Base-by-base conservation (phyloP, 257 asterid genomes). In the Nicotiana sylvestris region DNA sequence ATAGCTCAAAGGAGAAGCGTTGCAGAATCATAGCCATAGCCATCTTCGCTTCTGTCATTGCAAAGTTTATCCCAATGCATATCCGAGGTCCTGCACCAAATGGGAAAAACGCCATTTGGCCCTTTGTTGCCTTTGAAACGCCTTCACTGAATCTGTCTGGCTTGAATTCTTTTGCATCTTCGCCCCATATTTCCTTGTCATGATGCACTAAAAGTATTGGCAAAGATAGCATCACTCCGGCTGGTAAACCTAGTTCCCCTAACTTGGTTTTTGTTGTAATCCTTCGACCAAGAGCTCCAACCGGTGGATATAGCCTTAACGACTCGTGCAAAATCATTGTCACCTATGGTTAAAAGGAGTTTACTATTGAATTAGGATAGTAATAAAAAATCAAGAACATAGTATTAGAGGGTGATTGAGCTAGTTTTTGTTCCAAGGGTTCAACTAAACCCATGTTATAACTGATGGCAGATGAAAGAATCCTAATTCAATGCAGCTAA, bases 281-380 rank as follows among this genome's bases (percentile, higher is more conserved):
- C 6, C 1, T 76, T 35, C 88, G 64, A 5, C 5, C 9, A 4
- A 56, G 3, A 0, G 64, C 27, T 4, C 43, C 12, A 6, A 10
- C 27, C 0, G 88, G 85, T 9, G 88, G 68, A 60, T 85, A 85
- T 53, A 85, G 35, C 13, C 88, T 82, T 35, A 85, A 39, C 13
- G 81, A 76, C 65, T 86, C 88, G 4, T 80, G 6, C 4, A 86
- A 33, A 32, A 86, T 86, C 88, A 86, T 86, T 16, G 80, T 86
- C 27, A 86, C 81, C 86, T 86, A 55, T 12, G 5, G 2, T 10
- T 7, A 15, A 56, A 13, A 21, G 25, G 35, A 67, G 6, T 43
- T 37, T 9, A 15, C 1, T 25, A 32, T 66, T 16, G 5, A 15
- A 12, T 30, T 15, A 66, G 74, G 15, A 16, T 6, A 51, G 57